A percentile compares a stretch with the other conserved stretches of the same genome.
phyloP scores from a whole-genome alignment of 306 rosid genomes.

The Quercus aquifolioides region DNA sequence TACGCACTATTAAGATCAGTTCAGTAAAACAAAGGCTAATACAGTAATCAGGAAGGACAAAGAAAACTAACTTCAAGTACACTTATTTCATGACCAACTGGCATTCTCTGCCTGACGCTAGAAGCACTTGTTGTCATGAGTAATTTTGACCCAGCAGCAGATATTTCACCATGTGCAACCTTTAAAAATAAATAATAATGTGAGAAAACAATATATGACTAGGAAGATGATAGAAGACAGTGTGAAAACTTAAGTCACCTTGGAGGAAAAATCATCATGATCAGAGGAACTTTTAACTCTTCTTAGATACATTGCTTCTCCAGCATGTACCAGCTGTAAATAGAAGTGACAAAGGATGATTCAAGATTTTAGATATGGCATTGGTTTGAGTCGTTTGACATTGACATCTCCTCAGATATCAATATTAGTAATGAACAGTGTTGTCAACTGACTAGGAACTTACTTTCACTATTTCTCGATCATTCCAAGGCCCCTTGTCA shows the following conservation, averaged over 20 bases:
- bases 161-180: slow-evolving; percentile 49
- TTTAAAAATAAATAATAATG: slow-evolving; percentile 23
- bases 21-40: neutral
- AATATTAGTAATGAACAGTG: slow-evolving; percentile 9
- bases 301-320: slow-evolving; percentile 51
- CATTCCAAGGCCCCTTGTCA: slow-evolving; percentile 95
- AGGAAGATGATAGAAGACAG: slow-evolving; percentile 14
- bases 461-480: slow-evolving; percentile 83
- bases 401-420: slow-evolving; percentile 6
- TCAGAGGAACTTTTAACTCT: slow-evolving; percentile 37
- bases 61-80: slow-evolving; percentile 8
- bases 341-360: slow-evolving; percentile 18
- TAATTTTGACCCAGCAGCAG: slow-evolving; percentile 45
- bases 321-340: slow-evolving; percentile 63
- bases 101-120: slow-evolving; percentile 31
- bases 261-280: slow-evolving; percentile 35
- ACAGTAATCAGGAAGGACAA: slow-evolving; percentile 9
- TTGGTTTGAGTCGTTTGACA: neutral
- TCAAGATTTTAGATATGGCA: slow-evolving; percentile 13
- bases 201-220: slow-evolving; percentile 14
- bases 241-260: slow-evolving; percentile 39
- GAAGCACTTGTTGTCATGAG: slow-evolving; percentile 41
- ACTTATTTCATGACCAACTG: slow-evolving; percentile 53
- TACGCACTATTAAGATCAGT: neutral
- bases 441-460: slow-evolving; percentile 27